A percentile compares a stretch with the other conserved stretches of the same genome.
Conservation (phyloP, 768 basidiomycete species). For the Dioszegia hungarica region DNA sequence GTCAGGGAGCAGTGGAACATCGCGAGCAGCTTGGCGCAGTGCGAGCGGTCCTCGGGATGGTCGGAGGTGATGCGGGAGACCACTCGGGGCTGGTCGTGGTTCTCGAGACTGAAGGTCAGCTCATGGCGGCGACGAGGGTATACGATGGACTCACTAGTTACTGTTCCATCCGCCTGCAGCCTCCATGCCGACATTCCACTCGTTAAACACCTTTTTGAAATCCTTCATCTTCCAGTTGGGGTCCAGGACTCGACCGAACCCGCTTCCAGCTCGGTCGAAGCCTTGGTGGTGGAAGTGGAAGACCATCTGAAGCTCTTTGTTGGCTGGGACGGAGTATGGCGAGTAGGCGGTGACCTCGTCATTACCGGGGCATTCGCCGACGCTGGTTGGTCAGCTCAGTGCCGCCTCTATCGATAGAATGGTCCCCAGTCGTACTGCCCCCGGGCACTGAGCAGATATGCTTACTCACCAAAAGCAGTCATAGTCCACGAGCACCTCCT, state of each 20-base stretch:
- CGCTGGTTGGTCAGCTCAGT: constrained; percentile 15
- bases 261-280: constrained; percentile 26
- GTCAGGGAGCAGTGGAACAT: constrained; percentile 60
- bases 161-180: constrained; percentile 66
- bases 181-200: constrained; percentile 61
- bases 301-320: constrained; percentile 52
- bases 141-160: constrained; percentile 42
- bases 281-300: constrained; percentile 44
- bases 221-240: constrained; percentile 56
- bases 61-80: constrained; percentile 68
- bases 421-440: no score
- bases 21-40: constrained; percentile 63
- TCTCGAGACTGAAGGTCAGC: constrained; percentile 20
- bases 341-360: constrained; percentile 43
- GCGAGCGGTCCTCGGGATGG: constrained; percentile 56
- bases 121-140: no score
- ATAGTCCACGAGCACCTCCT: constrained; percentile 52
- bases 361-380: constrained; percentile 47
- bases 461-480: constrained; percentile 29
- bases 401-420: no score
- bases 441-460: neutral
- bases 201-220: constrained; percentile 52
- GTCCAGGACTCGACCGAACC: constrained; percentile 1
- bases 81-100: constrained; percentile 50
- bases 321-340: constrained; percentile 59